A percentile compares a stretch with the other conserved stretches of the same genome.
Evolutionary conservation across 495 filamentous ascomycete genomes (phyloP).

Genomic region (Tetracladium setigerum): DNA sequence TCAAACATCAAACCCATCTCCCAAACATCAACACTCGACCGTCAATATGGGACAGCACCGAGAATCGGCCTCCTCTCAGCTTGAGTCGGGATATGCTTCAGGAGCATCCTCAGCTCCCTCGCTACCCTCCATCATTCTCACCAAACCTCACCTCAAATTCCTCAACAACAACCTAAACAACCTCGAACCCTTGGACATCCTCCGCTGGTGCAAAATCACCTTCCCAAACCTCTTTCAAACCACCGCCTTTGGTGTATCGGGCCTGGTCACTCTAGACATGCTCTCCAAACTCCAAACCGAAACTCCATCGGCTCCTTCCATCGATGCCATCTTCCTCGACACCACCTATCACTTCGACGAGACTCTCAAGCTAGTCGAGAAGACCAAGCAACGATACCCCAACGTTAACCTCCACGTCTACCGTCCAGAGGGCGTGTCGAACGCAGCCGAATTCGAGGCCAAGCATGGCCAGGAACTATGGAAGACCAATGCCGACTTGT

Average conservation of each 20-base stretch:
- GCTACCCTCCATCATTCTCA: slow-evolving; percentile 74
- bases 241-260: slow-evolving; percentile 93
- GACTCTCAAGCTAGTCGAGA: slow-evolving; percentile 75
- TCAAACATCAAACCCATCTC: too few relatives aligned
- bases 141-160: slow-evolving; percentile 79
- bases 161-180: slow-evolving; percentile 81
- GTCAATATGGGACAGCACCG: slow-evolving; percentile 14
- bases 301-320: slow-evolving; percentile 47
- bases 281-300: slow-evolving; percentile 75
- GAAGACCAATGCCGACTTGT: slow-evolving; percentile 78
- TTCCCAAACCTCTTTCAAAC: slow-evolving; percentile 91
- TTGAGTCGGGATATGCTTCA: slow-evolving; percentile 87
- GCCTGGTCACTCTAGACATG: slow-evolving; percentile 92
- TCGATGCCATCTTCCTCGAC: slow-evolving; percentile 95
- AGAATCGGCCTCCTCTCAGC: slow-evolving; percentile 8
- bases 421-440: slow-evolving; percentile 69
- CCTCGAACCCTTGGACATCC: slow-evolving; percentile 70
- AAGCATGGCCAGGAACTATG: slow-evolving; percentile 79
- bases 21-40: too few relatives aligned
- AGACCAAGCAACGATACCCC: slow-evolving; percentile 68
- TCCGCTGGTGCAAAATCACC: slow-evolving; percentile 85
- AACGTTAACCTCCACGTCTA: slow-evolving; percentile 76
- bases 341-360: slow-evolving; percentile 94
- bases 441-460: slow-evolving; percentile 65
- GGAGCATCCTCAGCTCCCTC: slow-evolving; percentile 54